Evolutionary conservation across 75 land plant genomes (phyloP).

Genomic region (Isoetes taiwanensis): DNA sequence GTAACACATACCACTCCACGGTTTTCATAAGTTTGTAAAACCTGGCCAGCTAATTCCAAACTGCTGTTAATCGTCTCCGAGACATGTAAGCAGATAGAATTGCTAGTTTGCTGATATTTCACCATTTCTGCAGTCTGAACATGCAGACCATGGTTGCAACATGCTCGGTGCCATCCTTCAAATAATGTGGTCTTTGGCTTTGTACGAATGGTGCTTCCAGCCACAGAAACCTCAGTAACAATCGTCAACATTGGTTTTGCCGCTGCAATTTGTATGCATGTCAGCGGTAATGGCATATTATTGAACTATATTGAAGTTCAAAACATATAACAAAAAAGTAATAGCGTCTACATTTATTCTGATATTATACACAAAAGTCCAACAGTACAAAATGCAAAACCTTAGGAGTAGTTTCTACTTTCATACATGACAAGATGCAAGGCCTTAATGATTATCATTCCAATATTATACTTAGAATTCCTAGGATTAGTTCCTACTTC

Average conservation of each 20-base stretch:
- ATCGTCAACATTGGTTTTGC: conserved; percentile 39
- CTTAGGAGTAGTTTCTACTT: background rate
- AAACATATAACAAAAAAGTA: background rate
- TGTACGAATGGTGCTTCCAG: conserved; percentile 45
- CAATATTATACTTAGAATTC: background rate
- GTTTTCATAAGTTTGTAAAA: conserved; percentile 12
- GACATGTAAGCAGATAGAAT: conserved; percentile 5
- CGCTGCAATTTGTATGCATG: conserved; percentile 21
- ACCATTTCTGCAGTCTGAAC: background rate
- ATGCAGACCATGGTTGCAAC: conserved; percentile 9
- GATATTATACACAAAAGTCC: background rate
- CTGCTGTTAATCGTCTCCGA: conserved; percentile 14
- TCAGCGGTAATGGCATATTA: background rate
- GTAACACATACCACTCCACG: conserved; percentile 51
- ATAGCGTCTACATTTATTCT: background rate
- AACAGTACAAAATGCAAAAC: background rate
- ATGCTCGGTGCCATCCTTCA: conserved; percentile 39
- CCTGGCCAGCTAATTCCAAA: conserved; percentile 28
- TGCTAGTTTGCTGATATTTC: conserved; percentile 3
- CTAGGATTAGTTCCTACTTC: conserved; percentile 11
- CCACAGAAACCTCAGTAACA: conserved; percentile 52
- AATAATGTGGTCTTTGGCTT: conserved; percentile 36
- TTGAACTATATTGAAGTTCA: background rate
- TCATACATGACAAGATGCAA: background rate
- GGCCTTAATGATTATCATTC: background rate